These are phyloP conservation scores for Starmerella cellae DNA, from an alignment of 805 yeast genomes.

Conservation along the genomic window DNA sequence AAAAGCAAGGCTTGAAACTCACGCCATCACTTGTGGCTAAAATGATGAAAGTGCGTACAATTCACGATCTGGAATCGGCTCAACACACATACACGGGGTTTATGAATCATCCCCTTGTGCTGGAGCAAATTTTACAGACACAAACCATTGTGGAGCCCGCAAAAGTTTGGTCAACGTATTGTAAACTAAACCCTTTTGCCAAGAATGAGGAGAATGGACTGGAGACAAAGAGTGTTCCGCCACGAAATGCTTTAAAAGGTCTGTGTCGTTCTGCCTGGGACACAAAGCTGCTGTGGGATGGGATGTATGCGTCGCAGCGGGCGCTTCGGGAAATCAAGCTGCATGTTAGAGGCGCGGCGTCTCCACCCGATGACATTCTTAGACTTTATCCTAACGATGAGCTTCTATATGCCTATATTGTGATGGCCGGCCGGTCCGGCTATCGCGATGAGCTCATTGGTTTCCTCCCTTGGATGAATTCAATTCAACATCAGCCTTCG, in stretches of 20 bases:
- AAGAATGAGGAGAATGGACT: neutral
- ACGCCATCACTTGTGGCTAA: constrained; percentile 10
- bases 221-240: constrained; percentile 20
- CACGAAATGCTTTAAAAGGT: constrained; percentile 29
- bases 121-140: constrained; percentile 27
- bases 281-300: constrained; percentile 35
- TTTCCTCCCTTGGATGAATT: constrained; percentile 44
- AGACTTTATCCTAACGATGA: constrained; percentile 34
- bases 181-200: neutral
- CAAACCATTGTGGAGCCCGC: constrained; percentile 12
- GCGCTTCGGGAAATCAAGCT: constrained; percentile 45
- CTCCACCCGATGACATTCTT: constrained; percentile 22
- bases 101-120: constrained; percentile 7
- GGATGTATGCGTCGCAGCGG: constrained; percentile 43
- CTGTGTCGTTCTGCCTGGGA: constrained; percentile 38
- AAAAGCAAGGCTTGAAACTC: constrained; percentile 4
- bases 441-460: constrained; percentile 39
- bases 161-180: constrained; percentile 29
- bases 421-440: constrained; percentile 35
- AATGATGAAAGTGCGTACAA: constrained; percentile 4
- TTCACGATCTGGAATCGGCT: constrained; percentile 7
- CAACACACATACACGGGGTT: neutral
- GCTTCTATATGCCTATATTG: constrained; percentile 43
- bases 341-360: constrained; percentile 31
- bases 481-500: constrained; percentile 33